Evolutionary conservation across 805 yeast genomes (phyloP).

Genomic region (Kuraishia capsulata): DNA sequence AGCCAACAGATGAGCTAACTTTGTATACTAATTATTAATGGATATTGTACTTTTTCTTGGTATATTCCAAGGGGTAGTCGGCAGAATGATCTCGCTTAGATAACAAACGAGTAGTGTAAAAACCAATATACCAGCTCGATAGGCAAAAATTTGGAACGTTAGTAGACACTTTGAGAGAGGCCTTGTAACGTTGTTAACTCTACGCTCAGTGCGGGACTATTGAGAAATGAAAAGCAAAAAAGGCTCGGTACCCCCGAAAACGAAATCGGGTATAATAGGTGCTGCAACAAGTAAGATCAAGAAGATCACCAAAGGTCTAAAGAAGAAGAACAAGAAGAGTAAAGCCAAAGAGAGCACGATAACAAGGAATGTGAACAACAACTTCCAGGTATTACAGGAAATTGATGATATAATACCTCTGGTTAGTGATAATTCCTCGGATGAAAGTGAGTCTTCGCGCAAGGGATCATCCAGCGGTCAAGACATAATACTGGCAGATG

Average conservation of each 20-base stretch:
- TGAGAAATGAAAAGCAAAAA: neutral
- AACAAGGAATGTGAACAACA: neutral
- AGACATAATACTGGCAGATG: neutral
- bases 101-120: too few species aligned
- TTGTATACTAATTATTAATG: neutral
- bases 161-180: too few species aligned
- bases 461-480: neutral
- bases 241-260: neutral
- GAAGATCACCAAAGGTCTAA: neutral
- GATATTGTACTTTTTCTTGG: too few species aligned
- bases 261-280: neutral
- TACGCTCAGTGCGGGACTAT: too few species aligned
- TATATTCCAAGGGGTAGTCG: too few species aligned
- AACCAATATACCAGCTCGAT: too few species aligned
- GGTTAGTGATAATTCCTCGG: neutral
- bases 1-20: neutral
- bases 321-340: neutral
- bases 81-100: too few species aligned
- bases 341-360: neutral
- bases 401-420: neutral
- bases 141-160: neutral
- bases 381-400: neutral
- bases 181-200: too few species aligned
- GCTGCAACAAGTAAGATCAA: conserved; percentile 1
- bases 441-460: neutral